Base-by-base conservation (phyloP, 495 filamentous ascomycete species). In the Xylaria cubensis region DNA sequence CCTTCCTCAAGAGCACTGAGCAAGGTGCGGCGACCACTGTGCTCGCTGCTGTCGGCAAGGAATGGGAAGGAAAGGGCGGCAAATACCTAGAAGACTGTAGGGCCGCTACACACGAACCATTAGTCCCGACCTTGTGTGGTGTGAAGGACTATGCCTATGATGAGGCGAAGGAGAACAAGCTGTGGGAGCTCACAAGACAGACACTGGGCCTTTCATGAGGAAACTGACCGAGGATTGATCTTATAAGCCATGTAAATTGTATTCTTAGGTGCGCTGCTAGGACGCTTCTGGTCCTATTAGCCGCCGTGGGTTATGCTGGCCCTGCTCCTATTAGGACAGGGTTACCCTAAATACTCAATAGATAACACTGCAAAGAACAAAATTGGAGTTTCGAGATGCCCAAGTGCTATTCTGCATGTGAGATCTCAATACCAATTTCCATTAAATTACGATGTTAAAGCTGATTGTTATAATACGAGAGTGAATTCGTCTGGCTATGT, bases 11-110 rank as follows among this genome's bases (percentile, higher is more conserved):
- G 71, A 81, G 76, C 19, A 41, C 73, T 21, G 82, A 81, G 58
- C 85, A 88, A 63, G 85, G 83, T 1, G 84, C 83, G 41, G 83
- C 85, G 9, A 88, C 85, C 29, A 83, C 79, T 15, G 78, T 88
- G 9, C 78, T 76, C 64, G 85, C 81, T 44, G 82, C 85, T 39
- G 69, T 84, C 8, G 75, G 78, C 0, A 82, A 75, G 64, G 82
- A 81, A 32, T 75, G 64, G 51, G 76, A 78, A 67, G 76, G 74
- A 0, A 70, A 77, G 24, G 84, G 84, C 41, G 82, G 85, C 0
- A 72, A 79, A 24, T 84, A 85, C 74, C 71, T 88, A 17, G 80
- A 82, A 50, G 79, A 83, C 24, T 73, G 72, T 19, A 36, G n/a
- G 32, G 42, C 78, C 68, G 77, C 79, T 10, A 15, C 48, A 8